Conservation (phyloP, 2,329 filamentous ascomycete species). For the Ceratocystis cubensis region DNA sequence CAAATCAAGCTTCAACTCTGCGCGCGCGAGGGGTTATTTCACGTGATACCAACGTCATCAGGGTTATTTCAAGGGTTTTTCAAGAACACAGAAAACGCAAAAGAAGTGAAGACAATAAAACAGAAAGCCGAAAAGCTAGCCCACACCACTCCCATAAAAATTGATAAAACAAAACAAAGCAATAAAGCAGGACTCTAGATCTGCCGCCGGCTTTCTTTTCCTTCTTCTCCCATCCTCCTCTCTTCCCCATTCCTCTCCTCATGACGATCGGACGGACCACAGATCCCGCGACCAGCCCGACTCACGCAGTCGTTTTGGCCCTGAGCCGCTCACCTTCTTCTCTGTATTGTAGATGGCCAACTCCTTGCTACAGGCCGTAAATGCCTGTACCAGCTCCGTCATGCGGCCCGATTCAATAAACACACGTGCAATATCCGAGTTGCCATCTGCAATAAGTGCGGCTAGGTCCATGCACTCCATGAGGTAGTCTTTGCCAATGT, state of each 20-base stretch:
- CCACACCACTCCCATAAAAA: constrained; percentile 6
- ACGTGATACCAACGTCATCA: constrained; percentile 17
- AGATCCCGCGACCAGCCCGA: constrained; percentile 51
- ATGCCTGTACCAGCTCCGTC: constrained; percentile 61
- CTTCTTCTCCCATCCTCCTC: neutral
- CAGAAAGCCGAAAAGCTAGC: constrained; percentile 2
- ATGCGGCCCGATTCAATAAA: constrained; percentile 56
- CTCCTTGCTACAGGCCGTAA: constrained; percentile 66
- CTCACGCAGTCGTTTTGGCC: constrained; percentile 47
- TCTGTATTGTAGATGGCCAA: constrained; percentile 46
- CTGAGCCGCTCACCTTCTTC: constrained; percentile 36
- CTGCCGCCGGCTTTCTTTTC: neutral
- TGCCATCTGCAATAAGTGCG: constrained; percentile 57
- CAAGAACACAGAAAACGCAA: neutral
- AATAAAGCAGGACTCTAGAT: neutral
- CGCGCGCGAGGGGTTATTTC: neutral
- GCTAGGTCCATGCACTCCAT: constrained; percentile 81
- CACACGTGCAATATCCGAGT: constrained; percentile 50
- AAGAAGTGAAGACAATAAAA: constrained; percentile 7
- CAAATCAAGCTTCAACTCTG: neutral
- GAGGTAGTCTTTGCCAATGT: constrained; percentile 61
- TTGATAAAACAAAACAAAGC: constrained; percentile 8
- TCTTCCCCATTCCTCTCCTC: neutral
- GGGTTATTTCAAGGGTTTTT: constrained; percentile 13
- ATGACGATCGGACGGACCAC: constrained; percentile 42